Evolutionary conservation across 176 grass and related monocot species (phyloP), one percentile per base, ranked within the genome.

Genomic region (Aegilops longissima): DNA sequence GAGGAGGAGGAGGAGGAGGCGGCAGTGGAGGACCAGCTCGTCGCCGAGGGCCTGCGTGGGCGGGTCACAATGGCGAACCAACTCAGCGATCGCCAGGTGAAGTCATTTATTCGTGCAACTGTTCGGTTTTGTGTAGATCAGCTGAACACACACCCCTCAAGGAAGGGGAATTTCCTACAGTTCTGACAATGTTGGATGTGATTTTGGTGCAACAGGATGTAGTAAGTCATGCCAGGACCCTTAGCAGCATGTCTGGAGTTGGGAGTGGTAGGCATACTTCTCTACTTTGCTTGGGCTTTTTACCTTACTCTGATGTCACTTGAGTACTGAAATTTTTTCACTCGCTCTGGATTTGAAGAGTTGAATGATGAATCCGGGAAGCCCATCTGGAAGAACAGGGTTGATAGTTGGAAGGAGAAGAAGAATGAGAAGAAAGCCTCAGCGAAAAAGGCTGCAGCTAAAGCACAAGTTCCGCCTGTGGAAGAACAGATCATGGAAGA

Each of bases 391-490:
- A 99, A 96, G 85, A 95, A 99, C 85, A 87, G 97, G 87, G 97
- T 99, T 56, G 92, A 99, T 27, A 96, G 94, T 72, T 99, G 94
- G 97, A 96, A 94, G 85, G 97, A 99, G 59, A 99, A 99, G 84
- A 99, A 99, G 85, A 94, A 94, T 5, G 89, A 86, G 80, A 94
- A 95, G 78, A 96, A 96, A 88, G 83, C 89, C 72, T 75, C 84
- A 3, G 80, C 88, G 1, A 95, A 95, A 77, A 96, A 96, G 77
- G 82, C 89, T 62, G 81, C 82, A 2, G 88, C 87, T 27, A 91
- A 90, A 80, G 82, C 88, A 77, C 87, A 96, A 87, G 87, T 90
- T 63, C 90, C 94, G 17, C 90, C 94, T 80, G 86, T 92, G 0
- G 92, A 94, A 78, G 94, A 99, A 79, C 90, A 99, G 56, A 88